Base-by-base conservation (phyloP, 305 asterid genomes). In the Fraxinus dipetala region DNA sequence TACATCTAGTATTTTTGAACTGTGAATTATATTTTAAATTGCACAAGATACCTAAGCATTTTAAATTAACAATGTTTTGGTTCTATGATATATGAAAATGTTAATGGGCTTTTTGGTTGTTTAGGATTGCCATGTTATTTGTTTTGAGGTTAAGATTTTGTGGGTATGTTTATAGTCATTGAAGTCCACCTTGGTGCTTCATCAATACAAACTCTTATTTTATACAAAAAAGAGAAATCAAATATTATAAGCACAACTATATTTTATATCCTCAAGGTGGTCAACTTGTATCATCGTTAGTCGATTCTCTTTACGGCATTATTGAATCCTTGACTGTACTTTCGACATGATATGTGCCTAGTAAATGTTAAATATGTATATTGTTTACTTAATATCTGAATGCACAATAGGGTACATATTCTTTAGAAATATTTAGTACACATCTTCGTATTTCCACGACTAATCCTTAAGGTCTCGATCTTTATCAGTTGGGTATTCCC, bases 401-500 rank as follows among this genome's bases (percentile, higher is more conserved):
- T 54, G 65, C 65, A 54, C 65, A n/a, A n/a, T 54, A 54, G 6
- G 65, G 8, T 54, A 18, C 10, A 20, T 54, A 6, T 54, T n/a
- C 26, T n/a, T 16, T 54, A n/a, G 16, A 45, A 45, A 3, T 45
- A 45, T 45, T 14, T 51, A 16, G 61, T n/a, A 6, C 34, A 31
- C 34, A 31, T 31, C 34, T 3, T 3, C 18, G 65, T 54, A n/a
- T 61, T 22, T 31, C 32, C 32, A 22, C 14, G 24, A 61, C 31
- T 18, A 31, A 59, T 61, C 22, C 31, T 61, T 22, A 7, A 22
- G 72, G 32, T 8, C 31, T 61, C 2, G 34, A 31, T 14, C 16
- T 24, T 36, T 22, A 75, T 69, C 86, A 95, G 99, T 92, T 93
- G 69, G 99, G 98, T n/a, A 84, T 95, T 78, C 97, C 99, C 78